Evolutionary conservation across 371 early-diverging fungal species (phyloP).

Genomic region (Mucor racemosus): DNA sequence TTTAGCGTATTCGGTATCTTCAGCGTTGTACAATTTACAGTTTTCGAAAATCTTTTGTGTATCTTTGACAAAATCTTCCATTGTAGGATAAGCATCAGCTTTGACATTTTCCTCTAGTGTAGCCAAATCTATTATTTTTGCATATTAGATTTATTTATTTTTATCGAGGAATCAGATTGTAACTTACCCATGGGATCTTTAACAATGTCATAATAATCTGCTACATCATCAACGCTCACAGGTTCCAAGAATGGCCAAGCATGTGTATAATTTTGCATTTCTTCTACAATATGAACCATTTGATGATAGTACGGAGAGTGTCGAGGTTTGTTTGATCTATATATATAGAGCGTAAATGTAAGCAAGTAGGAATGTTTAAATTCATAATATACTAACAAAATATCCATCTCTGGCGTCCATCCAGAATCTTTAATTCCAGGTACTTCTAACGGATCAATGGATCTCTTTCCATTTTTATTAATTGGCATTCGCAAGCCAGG

Average conservation of each 20-base stretch:
- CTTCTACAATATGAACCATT: constrained; percentile 76
- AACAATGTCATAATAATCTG: constrained; percentile 97
- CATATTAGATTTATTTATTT: neutral
- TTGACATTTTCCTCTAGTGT: constrained; percentile 65
- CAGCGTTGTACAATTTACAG: constrained; percentile 70
- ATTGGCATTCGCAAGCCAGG: constrained; percentile 77
- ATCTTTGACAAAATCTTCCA: constrained; percentile 48
- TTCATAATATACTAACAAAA: constrained; percentile 32
- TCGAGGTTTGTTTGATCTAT: constrained; percentile 59
- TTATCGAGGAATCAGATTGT: neutral
- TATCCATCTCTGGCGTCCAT: constrained; percentile 91
- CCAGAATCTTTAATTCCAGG: constrained; percentile 91
- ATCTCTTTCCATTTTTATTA: constrained; percentile 46
- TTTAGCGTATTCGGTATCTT: constrained; percentile 67
- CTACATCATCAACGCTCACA: constrained; percentile 90
- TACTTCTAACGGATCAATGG: constrained; percentile 63
- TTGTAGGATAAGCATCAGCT: constrained; percentile 45
- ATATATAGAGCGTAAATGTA: too few species aligned
- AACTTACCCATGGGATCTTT: constrained; percentile 96
- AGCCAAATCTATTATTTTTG: constrained; percentile 51
- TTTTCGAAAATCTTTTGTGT: constrained; percentile 46
- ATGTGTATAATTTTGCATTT: constrained; percentile 76
- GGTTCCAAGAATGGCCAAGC: constrained; percentile 99
- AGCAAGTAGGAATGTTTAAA: neutral
- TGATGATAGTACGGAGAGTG: constrained; percentile 66